Evolutionary conservation across 2,329 filamentous ascomycete species (phyloP).

Genomic region (Trichothecium roseum): DNA sequence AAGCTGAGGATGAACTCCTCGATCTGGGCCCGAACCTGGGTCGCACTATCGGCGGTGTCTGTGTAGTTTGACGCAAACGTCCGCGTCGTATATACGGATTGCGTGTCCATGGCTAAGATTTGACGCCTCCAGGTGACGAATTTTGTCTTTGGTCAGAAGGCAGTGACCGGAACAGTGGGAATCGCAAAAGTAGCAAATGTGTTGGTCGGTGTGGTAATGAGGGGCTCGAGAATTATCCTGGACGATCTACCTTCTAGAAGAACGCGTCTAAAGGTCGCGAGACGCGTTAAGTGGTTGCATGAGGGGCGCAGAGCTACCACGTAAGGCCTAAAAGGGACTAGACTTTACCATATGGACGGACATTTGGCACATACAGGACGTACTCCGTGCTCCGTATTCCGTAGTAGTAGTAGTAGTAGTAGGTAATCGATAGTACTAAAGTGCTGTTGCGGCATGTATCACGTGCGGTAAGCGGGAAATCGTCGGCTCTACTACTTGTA

Average conservation of each 20-base stretch:
- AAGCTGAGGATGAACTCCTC: conserved; percentile 91
- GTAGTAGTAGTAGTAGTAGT: too few relatives aligned
- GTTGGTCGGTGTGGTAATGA: neutral
- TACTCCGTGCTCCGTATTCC: too few relatives aligned
- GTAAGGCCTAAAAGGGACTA: too few relatives aligned
- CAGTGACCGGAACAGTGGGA: neutral
- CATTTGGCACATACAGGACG: too few relatives aligned
- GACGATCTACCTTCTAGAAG: too few relatives aligned
- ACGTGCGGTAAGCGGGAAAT: conserved; percentile 12
- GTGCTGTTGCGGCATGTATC: conserved; percentile 8
- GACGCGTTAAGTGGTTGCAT: conserved; percentile 1
- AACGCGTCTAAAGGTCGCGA: too few relatives aligned
- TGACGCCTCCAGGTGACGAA: conserved; percentile 2
- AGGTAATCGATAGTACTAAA: too few relatives aligned
- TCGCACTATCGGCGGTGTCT: conserved; percentile 56
- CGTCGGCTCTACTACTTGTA: conserved; percentile 7
- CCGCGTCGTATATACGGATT: conserved; percentile 76
- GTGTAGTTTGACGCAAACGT: conserved; percentile 62
- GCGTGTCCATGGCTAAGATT: conserved; percentile 60
- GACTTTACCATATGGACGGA: too few relatives aligned
- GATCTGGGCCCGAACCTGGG: conserved; percentile 67
- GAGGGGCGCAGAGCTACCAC: too few relatives aligned
- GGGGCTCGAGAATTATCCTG: neutral
- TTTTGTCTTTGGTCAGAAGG: neutral
- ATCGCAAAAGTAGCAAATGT: too few relatives aligned